Evolutionary conservation across 192 early-diverging fungal species (phyloP), one percentile per base, ranked within the genome.

Genomic region (Umbelopsis ramanniana): DNA sequence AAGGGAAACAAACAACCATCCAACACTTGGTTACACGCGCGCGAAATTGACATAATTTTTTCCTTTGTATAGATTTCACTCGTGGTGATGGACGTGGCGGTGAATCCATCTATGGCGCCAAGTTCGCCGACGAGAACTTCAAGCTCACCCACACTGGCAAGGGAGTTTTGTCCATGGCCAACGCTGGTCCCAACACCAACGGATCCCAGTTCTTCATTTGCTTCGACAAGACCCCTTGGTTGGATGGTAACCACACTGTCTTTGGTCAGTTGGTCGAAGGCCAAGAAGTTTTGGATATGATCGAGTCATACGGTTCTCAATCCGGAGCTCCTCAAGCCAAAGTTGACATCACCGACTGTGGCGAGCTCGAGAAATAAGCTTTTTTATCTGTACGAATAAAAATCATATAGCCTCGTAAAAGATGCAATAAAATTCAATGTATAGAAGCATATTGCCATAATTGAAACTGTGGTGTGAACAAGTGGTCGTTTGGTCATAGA

Each of bases 111-210:
- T 91, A 92, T 73, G 92, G 96, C 69, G 87, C 84, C 67, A 95
- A 93, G 87, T 98, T 98, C 75, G 86, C 82, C 52, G 96, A 98
- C 79, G 97, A 95, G 84, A 96, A 94, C 86, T 97, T 97, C 84
- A 89, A 84, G 46, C 84, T 96, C 69, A 93, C 91, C 79, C 95
- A 96, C 89, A 88, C 84, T 63, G 88, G 86, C 33, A 87, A 87
- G 52, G 88, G 85, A 71, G 63, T 87, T 57, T 75, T 92, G 52
- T 83, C 81, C 74, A 92, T 92, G 91, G 91, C 91, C 67, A 93
- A 93, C 67, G 88, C 91, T 22, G 91, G 91, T 21, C 89, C 89
- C 29, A 85, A 89, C 78, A 91, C 90, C 77, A 91, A 91, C 69
- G 90, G 90, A 15, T 91, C 89, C 46, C 94, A 96, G 85, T 95